A percentile compares a stretch with the other conserved stretches of the same genome.
phyloP scores from a whole-genome alignment of 116 monocot species.

The Iris pallida region DNA sequence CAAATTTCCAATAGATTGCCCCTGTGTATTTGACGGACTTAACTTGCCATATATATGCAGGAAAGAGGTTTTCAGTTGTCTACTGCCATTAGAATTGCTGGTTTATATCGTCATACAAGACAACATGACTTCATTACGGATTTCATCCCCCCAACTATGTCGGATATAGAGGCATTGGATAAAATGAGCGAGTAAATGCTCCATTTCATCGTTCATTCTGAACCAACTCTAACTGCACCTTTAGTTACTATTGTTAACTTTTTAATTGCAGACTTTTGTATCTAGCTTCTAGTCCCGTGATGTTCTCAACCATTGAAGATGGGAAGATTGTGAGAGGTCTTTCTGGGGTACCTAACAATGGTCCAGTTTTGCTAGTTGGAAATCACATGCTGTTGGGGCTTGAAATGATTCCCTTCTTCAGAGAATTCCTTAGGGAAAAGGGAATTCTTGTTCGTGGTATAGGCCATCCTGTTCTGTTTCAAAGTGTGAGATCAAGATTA shows the following conservation, averaged over 20 bases:
- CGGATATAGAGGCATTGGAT: constrained; percentile 10
- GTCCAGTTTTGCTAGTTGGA: constrained; percentile 29
- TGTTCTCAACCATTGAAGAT: constrained; percentile 23
- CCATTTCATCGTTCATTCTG: neutral
- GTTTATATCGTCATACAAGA: constrained; percentile 20
- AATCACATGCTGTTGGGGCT: constrained; percentile 33
- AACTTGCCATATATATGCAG: constrained; percentile 14
- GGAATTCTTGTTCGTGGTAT: constrained; percentile 20
- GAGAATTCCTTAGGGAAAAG: constrained; percentile 24
- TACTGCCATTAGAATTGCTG: constrained; percentile 22
- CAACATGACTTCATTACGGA: constrained; percentile 19
- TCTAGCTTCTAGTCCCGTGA: constrained; percentile 9
- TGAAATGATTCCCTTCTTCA: constrained; percentile 15
- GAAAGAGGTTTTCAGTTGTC: constrained; percentile 26
- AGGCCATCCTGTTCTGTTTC: constrained; percentile 24
- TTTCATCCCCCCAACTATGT: constrained; percentile 20
- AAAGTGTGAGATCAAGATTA: constrained; percentile 3
- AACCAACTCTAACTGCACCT: neutral
- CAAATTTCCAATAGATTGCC: neutral
- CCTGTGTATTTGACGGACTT: neutral
- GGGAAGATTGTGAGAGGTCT: constrained; percentile 24
- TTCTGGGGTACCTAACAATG: constrained; percentile 24
- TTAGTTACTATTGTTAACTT: neutral
- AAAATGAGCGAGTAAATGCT: constrained; percentile 19
- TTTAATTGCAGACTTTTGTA: constrained; percentile 9